Base-by-base conservation (phyloP, 2,329 filamentous ascomycete species). In the Aspergillus clavatus region DNA sequence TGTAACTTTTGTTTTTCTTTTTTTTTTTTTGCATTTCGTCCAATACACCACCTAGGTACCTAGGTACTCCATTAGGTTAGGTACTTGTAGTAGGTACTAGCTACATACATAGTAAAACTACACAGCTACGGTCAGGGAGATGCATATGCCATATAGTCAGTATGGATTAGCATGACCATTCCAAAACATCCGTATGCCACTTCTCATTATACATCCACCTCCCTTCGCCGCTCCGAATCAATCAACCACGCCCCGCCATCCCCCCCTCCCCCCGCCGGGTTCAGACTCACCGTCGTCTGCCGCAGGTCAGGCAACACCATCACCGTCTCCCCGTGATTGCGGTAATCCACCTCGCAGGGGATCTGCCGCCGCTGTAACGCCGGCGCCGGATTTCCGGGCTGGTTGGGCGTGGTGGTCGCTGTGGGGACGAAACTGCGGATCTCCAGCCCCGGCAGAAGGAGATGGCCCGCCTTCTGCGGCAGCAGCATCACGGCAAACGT, bases 401-500 rank as follows among this genome's bases (percentile, higher is more conserved):
- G 23, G 18, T 8, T 12, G 22, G 40, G 19, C 14, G 39, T 46
- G 47, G 52, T 62, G 51, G 58, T 35, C 42, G 63, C 55, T 43
- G 60, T 46, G n/a, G 69, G 64, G 6, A 82, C 73, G 62, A 83
- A 82, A 2, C 72, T 67, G 36, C 84, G 81, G 27, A 97, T 84
- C 40, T 95, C 89, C 2, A 97, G 75, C 6, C 70, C 77, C 0
- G 93, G 93, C 22, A 89, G 81, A 1, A 89, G 76, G n/a, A 93
- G 68, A 61, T 82, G 82, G 1, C 93, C 91, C 22, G 88, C 76
- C 42, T 84, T 80, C 37, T 95, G 76, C 0, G 93, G 89, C 10
- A 97, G 81, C 7, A 97, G 72, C 42, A 94, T 73, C 6, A 97
- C 69, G 0, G 82, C 79, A 51, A 95, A 82, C 4, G 65, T 68